Base-by-base conservation (phyloP, 129 eudicot species). In the Flaveria brownii region DNA sequence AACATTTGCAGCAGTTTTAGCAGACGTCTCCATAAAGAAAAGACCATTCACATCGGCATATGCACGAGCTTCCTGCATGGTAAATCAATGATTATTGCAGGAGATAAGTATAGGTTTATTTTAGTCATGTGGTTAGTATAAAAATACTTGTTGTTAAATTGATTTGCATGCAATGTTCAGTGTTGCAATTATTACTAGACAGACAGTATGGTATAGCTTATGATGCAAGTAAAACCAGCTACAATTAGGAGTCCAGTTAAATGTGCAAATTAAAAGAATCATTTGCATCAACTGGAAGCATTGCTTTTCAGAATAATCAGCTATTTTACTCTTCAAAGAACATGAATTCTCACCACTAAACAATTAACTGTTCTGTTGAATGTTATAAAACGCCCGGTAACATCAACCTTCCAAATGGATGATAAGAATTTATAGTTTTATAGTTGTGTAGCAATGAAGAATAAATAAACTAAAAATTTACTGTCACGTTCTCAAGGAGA, bases 11-110 rank as follows among this genome's bases (percentile, higher is more conserved):
- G 98, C 96, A 56, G 98, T 90, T 83, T 93, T 93, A 39, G 98
- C 98, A 73, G 98, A 93, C 65, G 98, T 93, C 83, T 93, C 97
- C 89, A 88, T 76, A 84, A 91, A 87, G 81, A 93, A 93, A 52
- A 93, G 96, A 56, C 90, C 96, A 79, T 93, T 93, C 71, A 88
- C 98, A 59, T 91, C 97, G 0, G 98, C 97, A 83, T 93, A 93
- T 22, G 61, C 75, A 2, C 91, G 91, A 47, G 98, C 97, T 80
- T 93, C 98, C 98, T 91, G 86, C 79, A 85, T 59, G 23, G 45
- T 65, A 45, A 74, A 75, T 43, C 16, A 67, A 22, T 30, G 13
- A 30, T 63, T 5, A 30, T 63, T 15, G 69, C 33, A 28, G 45
- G 45, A 26, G 45, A 61, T 4, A 13, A 18, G 57, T 17, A 70